A percentile compares a stretch with the other conserved stretches of the same genome.
Conservation (phyloP, 306 rosid genomes). For the Pueraria montana region DNA sequence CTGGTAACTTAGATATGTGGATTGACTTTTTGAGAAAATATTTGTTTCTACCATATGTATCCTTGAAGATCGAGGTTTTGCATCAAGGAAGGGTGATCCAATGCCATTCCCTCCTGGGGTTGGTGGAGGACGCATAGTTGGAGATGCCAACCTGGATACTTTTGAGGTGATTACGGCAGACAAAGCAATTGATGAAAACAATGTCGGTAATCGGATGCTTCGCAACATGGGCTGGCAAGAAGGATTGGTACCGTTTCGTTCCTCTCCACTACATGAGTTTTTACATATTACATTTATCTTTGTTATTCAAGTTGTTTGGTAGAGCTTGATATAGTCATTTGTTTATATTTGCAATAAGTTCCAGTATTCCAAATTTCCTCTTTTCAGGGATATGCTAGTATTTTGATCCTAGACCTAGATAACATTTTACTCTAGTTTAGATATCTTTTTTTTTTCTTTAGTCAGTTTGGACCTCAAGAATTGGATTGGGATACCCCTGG, state of each 20-base stretch:
- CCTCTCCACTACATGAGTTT: constrained; percentile 48
- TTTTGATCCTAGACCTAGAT: constrained; percentile 13
- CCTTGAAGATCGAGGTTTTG: constrained; percentile 81
- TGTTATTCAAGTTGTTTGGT: constrained; percentile 40
- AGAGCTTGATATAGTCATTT: constrained; percentile 35
- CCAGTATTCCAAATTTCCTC: constrained; percentile 1
- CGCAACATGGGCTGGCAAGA: constrained; percentile 99
- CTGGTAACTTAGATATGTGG: constrained; percentile 50
- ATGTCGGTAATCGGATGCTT: constrained; percentile 99
- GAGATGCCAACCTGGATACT: constrained; percentile 69
- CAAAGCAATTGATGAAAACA: constrained; percentile 92
- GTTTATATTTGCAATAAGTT: constrained; percentile 33
- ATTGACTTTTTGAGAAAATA: constrained; percentile 65
- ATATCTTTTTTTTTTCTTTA: background rate
- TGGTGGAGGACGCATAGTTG: constrained; percentile 90
- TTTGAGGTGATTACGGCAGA: constrained; percentile 90
- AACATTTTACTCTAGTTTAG: background rate
- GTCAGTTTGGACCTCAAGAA: constrained; percentile 35
- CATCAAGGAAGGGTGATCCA: constrained; percentile 87
- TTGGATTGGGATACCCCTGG: constrained; percentile 50
- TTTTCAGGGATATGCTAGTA: constrained; percentile 30
- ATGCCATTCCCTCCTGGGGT: constrained; percentile 99
- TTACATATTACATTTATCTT: background rate
- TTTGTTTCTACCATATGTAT: constrained; percentile 62
- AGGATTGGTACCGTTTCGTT: constrained; percentile 89